Evolutionary conservation across 1,284 basidiomycete species (phyloP), one percentile per base, ranked within the genome.

Genomic region (Anthracocystis panici-leucophaei): DNA sequence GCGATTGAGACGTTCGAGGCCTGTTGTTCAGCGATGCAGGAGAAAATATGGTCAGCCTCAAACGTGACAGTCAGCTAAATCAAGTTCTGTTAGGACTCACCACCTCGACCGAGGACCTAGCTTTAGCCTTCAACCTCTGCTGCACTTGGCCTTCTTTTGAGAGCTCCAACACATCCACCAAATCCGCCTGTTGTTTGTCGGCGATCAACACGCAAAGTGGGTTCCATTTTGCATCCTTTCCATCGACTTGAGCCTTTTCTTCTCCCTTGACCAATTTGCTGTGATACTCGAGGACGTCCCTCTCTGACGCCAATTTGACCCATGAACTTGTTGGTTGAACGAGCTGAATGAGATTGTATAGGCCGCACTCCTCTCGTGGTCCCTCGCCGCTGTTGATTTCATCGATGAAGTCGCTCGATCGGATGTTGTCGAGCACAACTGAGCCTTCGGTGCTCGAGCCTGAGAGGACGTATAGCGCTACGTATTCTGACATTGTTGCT

Each of bases 331-430:
- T 29, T 3, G 65, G 58, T 40, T 51, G 25, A 16, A 74, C 64
- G 23, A 75, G 67, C 49, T 67, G 65, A 18, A 82, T 48, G 29
- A 81, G 65, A 29, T 64, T 65, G 52, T 69, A 75, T 7, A 82
- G 69, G n/a, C 75, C 65, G 27, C 69, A 75, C 29, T 78, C 61
- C 48, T 78, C 72, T 12, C 74, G 63, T 7, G 70, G 59, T 5
- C 65, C 68, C 57, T 82, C 79, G 35, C 79, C 79, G 38, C 70
- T 73, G 41, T 76, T 73, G 55, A 80, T 59, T 56, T 82, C 81
- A 44, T 68, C 65, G 54, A 82, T 75, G 45, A 69, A 80, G 54
- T 77, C 77, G 27, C 73, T 73, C 1, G 71, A 56, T n/a, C 76
- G 69, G 53, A 82, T 78, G 33, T 71, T 57, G 21, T 57, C 51